Evolutionary conservation across 768 basidiomycete genomes (phyloP), one percentile per base, ranked within the genome.

Genomic region (Leccinellum albellum): DNA sequence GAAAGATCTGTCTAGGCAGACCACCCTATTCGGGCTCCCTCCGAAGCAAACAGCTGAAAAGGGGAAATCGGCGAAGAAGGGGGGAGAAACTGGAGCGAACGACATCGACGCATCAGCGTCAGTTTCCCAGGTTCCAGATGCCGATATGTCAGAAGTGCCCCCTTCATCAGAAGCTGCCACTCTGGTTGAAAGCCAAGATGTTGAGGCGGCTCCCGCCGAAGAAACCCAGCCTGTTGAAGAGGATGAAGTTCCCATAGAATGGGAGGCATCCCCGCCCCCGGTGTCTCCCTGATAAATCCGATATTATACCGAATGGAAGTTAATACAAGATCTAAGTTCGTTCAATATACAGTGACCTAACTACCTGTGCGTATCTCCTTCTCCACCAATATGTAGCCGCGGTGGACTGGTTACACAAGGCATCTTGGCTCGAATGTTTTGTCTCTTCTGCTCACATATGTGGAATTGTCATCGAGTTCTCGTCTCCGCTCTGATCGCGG

Each of bases 1-100:
- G 73, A 82, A 68, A 60, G 76, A 66, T 50, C 55, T 66, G 35
- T 74, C 71, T 2, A 76, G 73, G 32, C 86, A 88, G 61, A 83
- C 78, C 17, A 88, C 87, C 2, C 73, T 88, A 24, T 83, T 86
- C 51, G 84, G 82, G 9, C 63, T 86, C 32, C 76, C 79, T 33
- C 50, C 76, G 9, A 74, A 70, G 44, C 64, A 69, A 9, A 63
- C 66, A 1, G 52, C 57, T 6, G 72, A 64, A 44, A 74, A 75
- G 44, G 60, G 60, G n/a, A 66, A 59, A 35, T 47, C 65, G 9
- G 69, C 65, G 55, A 72, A 71, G 62, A 66, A 59, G 42, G 54
- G 59, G 49, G 58, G 58, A 51, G 61, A 50, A 31, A 46, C 56
- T 14, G 29, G 54, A 42, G 37, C 54, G 24, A 50, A 23, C 33